Evolutionary conservation across 139 green algal species (phyloP).

Genomic region (Pleodorina starrii): DNA sequence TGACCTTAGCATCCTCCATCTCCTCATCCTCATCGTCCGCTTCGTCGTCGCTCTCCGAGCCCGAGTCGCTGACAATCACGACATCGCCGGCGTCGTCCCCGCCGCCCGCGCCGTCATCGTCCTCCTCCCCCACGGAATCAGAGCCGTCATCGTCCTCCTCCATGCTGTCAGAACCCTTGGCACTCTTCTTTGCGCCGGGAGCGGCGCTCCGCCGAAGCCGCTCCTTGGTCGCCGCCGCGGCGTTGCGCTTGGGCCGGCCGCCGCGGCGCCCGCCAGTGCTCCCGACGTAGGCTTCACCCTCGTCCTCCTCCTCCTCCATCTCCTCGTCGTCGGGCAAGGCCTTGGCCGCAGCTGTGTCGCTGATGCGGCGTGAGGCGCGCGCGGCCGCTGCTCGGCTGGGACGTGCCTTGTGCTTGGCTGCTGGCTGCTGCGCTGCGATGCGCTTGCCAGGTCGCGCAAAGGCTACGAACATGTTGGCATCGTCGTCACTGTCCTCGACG

Average conservation of each 20-base stretch:
- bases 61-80: background rate
- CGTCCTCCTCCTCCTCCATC: background rate
- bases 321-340: background rate
- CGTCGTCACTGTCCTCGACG: background rate
- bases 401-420: background rate
- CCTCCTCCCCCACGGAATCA: background rate
- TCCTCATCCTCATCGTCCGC: slow-evolving; percentile 10
- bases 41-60: slow-evolving; percentile 12
- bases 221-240: background rate
- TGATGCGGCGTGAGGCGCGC: background rate
- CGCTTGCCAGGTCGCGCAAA: slow-evolving; percentile 12
- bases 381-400: background rate
- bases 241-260: background rate
- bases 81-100: background rate
- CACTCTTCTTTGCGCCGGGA: background rate
- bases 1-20: background rate
- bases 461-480: background rate
- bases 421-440: background rate
- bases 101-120: background rate
- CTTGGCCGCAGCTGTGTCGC: too few species aligned
- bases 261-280: background rate
- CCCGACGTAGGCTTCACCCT: background rate
- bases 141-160: too few species aligned
- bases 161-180: background rate
- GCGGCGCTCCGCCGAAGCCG: background rate